A percentile compares a stretch with the other conserved stretches of the same genome.
phyloP scores from a whole-genome alignment of 169 alveolate genomes.

The Perkinsus olseni region DNA sequence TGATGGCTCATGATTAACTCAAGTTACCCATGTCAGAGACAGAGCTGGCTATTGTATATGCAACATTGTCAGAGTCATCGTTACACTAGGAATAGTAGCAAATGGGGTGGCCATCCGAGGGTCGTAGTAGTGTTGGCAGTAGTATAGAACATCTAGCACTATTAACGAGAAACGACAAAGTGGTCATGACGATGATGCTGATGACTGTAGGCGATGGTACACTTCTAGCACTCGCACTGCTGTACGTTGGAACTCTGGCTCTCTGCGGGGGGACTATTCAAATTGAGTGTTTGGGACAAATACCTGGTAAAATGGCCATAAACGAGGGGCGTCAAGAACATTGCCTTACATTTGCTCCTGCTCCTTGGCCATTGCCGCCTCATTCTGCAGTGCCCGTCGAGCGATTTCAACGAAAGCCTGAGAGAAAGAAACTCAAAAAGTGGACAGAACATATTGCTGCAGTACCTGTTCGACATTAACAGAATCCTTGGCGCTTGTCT shows the following conservation, averaged over 20 bases:
- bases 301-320: background rate
- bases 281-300: background rate
- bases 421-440: background rate
- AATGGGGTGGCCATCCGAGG: background rate
- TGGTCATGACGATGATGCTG: background rate
- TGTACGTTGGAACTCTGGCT: background rate
- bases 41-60: background rate
- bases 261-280: background rate
- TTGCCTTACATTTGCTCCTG: slow-evolving; percentile 28
- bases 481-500: slow-evolving; percentile 92
- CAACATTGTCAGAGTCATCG: background rate
- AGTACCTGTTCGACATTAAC: slow-evolving; percentile 80
- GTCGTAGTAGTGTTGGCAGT: background rate
- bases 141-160: background rate
- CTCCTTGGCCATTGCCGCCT: slow-evolving; percentile 7
- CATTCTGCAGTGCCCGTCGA: slow-evolving; percentile 29
- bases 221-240: background rate
- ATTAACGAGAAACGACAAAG: background rate
- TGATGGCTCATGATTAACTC: background rate
- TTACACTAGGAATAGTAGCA: background rate
- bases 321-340: too few relatives aligned
- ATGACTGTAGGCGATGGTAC: background rate
- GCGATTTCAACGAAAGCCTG: slow-evolving; percentile 21
- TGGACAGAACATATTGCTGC: background rate
- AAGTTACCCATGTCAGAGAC: background rate